phyloP scores from a whole-genome alignment of 2,329 filamentous ascomycete genomes.

The Colletotrichum neosansevieriae region DNA sequence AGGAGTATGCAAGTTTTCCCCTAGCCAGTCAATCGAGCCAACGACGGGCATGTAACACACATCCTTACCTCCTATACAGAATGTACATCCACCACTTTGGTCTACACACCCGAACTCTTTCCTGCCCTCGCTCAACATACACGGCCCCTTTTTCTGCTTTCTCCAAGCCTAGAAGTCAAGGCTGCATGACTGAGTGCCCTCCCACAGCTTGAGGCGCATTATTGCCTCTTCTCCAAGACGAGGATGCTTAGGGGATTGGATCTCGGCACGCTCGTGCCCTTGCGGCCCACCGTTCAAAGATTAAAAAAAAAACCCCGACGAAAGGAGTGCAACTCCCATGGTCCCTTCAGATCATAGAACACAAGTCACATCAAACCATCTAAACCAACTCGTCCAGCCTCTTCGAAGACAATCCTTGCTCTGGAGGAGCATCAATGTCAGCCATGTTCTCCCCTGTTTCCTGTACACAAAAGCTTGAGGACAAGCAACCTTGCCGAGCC shows the following conservation, averaged over 20 bases:
- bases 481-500: constrained; percentile 25
- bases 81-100: background rate
- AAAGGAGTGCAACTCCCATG: constrained; percentile 11
- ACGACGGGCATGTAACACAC: constrained; percentile 17
- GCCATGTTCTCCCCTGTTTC: constrained; percentile 22
- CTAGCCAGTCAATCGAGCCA: constrained; percentile 30
- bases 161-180: constrained; percentile 10
- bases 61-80: constrained; percentile 18
- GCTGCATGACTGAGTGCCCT: constrained; percentile 18
- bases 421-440: constrained; percentile 4
- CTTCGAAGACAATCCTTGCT: constrained; percentile 17
- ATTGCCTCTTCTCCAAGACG: constrained; percentile 22
- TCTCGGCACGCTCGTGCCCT: constrained; percentile 5
- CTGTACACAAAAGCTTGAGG: constrained; percentile 26
- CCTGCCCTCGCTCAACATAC: background rate
- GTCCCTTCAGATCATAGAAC: constrained; percentile 28
- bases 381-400: constrained; percentile 7
- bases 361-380: constrained; percentile 15
- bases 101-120: constrained; percentile 16
- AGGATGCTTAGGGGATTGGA: background rate
- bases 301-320: constrained; percentile 33
- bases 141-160: background rate
- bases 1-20: constrained; percentile 27
- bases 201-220: constrained; percentile 13
- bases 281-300: background rate